Percentiles rank a stretch among this genome's conserved stretches.
Conservation (phyloP, 768 basidiomycete species). For the Tubosaeta sp. region DNA sequence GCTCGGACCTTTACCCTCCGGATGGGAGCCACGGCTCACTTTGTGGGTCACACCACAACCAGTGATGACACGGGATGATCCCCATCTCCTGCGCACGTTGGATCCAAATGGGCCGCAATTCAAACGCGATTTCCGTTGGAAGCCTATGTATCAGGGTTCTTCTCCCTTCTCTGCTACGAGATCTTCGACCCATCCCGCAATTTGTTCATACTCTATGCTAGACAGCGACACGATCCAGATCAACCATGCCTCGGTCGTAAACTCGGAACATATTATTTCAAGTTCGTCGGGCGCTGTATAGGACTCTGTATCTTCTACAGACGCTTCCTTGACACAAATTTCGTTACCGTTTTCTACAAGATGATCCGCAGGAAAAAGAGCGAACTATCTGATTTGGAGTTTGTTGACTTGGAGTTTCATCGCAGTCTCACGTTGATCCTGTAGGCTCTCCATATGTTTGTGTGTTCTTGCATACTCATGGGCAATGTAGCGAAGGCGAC, state of each 20-base stretch:
- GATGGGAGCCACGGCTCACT: conserved; percentile 99
- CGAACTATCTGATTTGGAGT: conserved; percentile 87
- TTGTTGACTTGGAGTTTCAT: conserved; percentile 92
- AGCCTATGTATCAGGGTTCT: conserved; percentile 99
- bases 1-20: conserved; percentile 92
- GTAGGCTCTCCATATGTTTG: conserved; percentile 44
- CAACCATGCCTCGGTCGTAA: conserved; percentile 96
- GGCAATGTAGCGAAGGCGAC: conserved; percentile 75
- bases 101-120: conserved; percentile 98
- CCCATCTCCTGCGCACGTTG: conserved; percentile 87
- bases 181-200: conserved; percentile 99
- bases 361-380: conserved; percentile 99
- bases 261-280: conserved; percentile 99
- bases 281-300: conserved; percentile 95
- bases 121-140: conserved; percentile 98
- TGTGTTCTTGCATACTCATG: conserved; percentile 8
- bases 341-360: conserved; percentile 99
- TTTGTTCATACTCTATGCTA: conserved; percentile 98
- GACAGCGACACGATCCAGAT: conserved; percentile 99
- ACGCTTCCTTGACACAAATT: conserved; percentile 98
- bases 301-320: conserved; percentile 98
- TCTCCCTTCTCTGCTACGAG: conserved; percentile 98
- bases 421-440: conserved; percentile 98
- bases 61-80: conserved; percentile 96
- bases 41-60: conserved; percentile 99